Conservation (phyloP, 306 rosid genomes). For the Cucumis hystrix region DNA sequence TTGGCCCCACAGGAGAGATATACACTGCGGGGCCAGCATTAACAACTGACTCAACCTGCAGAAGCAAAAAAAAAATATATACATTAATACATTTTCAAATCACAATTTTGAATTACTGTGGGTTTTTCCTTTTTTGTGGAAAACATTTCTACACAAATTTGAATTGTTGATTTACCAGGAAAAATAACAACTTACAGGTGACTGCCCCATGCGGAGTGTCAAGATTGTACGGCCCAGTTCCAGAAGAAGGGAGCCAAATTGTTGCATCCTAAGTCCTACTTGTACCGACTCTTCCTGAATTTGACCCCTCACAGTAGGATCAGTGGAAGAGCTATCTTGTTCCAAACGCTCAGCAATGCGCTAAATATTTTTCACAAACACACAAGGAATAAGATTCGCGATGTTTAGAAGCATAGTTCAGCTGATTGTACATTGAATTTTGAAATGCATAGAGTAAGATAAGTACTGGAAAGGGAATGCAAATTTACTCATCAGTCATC, state of each 20-base stretch:
- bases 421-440: too few species aligned
- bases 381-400: constrained; percentile 17
- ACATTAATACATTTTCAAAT: not conserved
- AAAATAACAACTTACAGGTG: constrained; percentile 48
- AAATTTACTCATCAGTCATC: not conserved
- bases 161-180: not conserved
- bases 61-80: not conserved
- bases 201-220: constrained; percentile 81
- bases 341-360: constrained; percentile 88
- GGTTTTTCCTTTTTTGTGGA: not conserved
- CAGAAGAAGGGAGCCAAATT: constrained; percentile 79
- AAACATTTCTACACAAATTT: not conserved
- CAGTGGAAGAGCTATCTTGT: constrained; percentile 52
- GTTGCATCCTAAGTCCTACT: constrained; percentile 75
- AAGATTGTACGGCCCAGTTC: constrained; percentile 96
- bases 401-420: not conserved
- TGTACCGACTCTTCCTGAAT: constrained; percentile 69
- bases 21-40: constrained; percentile 97
- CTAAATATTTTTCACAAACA: constrained; percentile 44
- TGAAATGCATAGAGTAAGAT: not conserved
- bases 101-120: not conserved
- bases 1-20: constrained; percentile 89
- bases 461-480: not conserved
- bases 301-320: constrained; percentile 44
- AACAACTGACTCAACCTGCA: constrained; percentile 71